These are phyloP conservation scores for Phragmites australis DNA, from an alignment of 176 grass and related monocot genomes.

Conservation along the genomic window DNA sequence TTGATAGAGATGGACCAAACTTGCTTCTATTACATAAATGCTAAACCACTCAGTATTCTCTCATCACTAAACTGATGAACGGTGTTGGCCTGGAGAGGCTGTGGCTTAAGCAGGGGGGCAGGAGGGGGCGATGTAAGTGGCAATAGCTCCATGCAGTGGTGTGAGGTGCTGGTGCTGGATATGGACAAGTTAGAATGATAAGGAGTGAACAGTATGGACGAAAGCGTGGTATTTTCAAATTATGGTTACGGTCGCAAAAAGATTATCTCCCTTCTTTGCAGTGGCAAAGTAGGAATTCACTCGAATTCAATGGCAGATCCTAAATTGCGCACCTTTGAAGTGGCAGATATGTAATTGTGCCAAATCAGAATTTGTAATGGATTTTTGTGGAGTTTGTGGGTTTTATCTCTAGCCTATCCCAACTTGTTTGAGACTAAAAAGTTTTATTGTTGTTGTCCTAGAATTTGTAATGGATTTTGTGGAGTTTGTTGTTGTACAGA, in stretches of 20 bases:
- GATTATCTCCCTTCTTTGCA: neutral
- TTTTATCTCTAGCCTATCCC: too few relatives aligned
- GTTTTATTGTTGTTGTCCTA: too few relatives aligned
- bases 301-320: neutral
- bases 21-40: neutral
- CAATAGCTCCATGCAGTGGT: neutral
- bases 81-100: neutral
- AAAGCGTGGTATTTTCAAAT: neutral
- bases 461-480: neutral
- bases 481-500: slow-evolving; percentile 22
- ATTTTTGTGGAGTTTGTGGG: neutral
- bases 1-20: neutral
- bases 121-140: neutral
- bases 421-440: too few relatives aligned
- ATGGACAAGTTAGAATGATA: neutral
- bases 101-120: neutral
- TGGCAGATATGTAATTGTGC: neutral
- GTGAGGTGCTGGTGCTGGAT: neutral
- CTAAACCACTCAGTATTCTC: neutral
- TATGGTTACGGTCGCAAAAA: neutral
- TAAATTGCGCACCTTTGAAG: neutral
- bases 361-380: neutral
- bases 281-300: neutral
- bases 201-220: neutral
- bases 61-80: neutral